Evolutionary conservation across 805 yeast species (phyloP), one percentile per base, ranked within the genome.

Genomic region (Myxozyma udenii): DNA sequence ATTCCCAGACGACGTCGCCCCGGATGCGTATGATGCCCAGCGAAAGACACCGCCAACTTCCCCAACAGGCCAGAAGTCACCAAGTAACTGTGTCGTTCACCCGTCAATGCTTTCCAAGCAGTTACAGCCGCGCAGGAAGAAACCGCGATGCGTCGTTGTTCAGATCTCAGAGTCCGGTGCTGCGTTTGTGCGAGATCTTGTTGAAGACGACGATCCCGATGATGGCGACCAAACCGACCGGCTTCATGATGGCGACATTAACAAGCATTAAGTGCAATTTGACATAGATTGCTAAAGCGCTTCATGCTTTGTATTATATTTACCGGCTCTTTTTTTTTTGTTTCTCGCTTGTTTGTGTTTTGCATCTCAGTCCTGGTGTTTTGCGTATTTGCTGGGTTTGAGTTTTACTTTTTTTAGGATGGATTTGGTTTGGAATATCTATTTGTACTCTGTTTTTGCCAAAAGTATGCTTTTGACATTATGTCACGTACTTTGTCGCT

Each of bases 141-240:
- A 32, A 14, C 58, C 58, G 2, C 51, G 58, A 22, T 32, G 38
- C 28, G 58, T 53, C 11, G 48, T 50, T 7, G 55, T 53, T 6
- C 41, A 53, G 22, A 53, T 53, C 25, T 53, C 58, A 2, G 58
- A 53, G 44, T 53, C 58, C 4, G 56, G 56, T 11, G 55, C 53
- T 5, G 58, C 58, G n/a, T 53, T 46, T 37, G 58, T 53, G 11
- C 53, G 49, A 5, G 58, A 53, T 19, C 16, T 53, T 12, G 51
- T 42, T 30, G 55, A 50, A 18, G 33, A 26, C 18, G 50, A 52
- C 23, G 48, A 51, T 7, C 30, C 36, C n/a, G 23, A 24, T 24
- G 25, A 40, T 19, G 33, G 9, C 14, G 33, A 28, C n/a, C n/a
- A n/a, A n/a, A n/a, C n/a, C n/a, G n/a, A n/a, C n/a, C n/a, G n/a